A percentile compares a stretch with the other conserved stretches of the same genome.
Evolutionary conservation across 148 eudicot genomes (phyloP).

Genomic region (Rhododendron ferrugineum): DNA sequence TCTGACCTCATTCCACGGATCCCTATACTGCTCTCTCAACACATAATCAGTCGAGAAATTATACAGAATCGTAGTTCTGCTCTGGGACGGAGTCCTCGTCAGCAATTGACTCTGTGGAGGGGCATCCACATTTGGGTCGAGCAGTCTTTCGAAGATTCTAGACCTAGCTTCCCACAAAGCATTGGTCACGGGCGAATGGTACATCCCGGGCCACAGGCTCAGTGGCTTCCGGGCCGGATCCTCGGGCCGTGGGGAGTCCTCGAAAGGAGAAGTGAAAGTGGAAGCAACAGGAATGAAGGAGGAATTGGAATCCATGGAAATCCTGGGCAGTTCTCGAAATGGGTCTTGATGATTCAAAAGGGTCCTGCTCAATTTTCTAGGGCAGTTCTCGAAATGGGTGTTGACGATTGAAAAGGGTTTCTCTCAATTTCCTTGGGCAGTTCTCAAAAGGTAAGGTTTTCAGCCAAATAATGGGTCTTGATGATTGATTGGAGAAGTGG

Average conservation of each 20-base stretch:
- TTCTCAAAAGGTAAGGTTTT: no score
- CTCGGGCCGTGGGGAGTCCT: constrained; percentile 21
- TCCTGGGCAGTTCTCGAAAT: not conserved
- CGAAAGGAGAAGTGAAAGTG: constrained; percentile 53
- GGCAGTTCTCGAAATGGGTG: not conserved
- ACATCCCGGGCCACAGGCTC: constrained; percentile 97
- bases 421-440: not conserved
- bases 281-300: constrained; percentile 60
- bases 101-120: constrained; percentile 75
- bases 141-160: constrained; percentile 62
- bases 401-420: not conserved
- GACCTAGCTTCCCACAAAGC: constrained; percentile 95
- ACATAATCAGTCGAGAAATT: constrained; percentile 78
- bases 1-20: constrained; percentile 86
- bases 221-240: constrained; percentile 53
- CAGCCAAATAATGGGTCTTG: not conserved
- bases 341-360: not conserved
- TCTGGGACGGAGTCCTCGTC: constrained; percentile 58
- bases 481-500: not conserved
- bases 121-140: constrained; percentile 58
- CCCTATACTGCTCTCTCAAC: constrained; percentile 90
- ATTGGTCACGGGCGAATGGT: constrained; percentile 89
- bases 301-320: constrained; percentile 24
- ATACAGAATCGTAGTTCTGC: constrained; percentile 59
- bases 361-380: not conserved